A percentile compares a stretch with the other conserved stretches of the same genome.
phyloP scores from a whole-genome alignment of 495 filamentous ascomycete genomes.

The Podospora sp. region DNA sequence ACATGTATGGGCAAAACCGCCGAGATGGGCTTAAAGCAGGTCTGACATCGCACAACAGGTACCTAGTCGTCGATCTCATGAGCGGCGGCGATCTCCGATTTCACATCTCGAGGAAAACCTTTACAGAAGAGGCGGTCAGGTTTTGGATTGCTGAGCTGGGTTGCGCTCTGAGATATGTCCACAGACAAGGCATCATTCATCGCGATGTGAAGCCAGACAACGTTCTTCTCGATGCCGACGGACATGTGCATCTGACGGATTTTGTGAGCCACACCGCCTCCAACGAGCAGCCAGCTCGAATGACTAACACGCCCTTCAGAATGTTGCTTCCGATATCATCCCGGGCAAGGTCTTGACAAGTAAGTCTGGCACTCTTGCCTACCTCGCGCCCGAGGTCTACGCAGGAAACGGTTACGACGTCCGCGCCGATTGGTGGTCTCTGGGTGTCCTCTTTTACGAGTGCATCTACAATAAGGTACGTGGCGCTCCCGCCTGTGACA shows the following conservation, averaged over 20 bases:
- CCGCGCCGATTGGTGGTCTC: conserved; percentile 97
- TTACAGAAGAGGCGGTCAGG: conserved; percentile 93
- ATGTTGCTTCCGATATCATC: conserved; percentile 91
- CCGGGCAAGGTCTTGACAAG: conserved; percentile 84
- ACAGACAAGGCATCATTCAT: conserved; percentile 91
- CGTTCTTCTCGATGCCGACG: conserved; percentile 88
- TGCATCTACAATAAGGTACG: conserved; percentile 98
- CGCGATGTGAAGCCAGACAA: conserved; percentile 98
- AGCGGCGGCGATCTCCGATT: conserved; percentile 96
- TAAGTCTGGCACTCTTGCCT: conserved; percentile 95
- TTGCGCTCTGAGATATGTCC: conserved; percentile 90
- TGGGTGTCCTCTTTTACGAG: conserved; percentile 96
- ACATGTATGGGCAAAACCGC: conserved; percentile 68
- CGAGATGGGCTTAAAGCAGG: neutral
- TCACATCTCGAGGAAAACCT: conserved; percentile 96
- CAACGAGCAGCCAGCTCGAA: conserved; percentile 4
- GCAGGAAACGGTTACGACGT: conserved; percentile 80
- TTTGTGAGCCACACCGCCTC: conserved; percentile 66
- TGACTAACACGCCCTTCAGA: conserved; percentile 56
- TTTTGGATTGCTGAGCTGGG: conserved; percentile 97
- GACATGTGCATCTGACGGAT: conserved; percentile 96
- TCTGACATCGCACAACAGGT: conserved; percentile 57
- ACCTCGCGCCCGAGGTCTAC: conserved; percentile 95
- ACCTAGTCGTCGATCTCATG: conserved; percentile 98
- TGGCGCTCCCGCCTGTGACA: neutral